Conservation (phyloP, 331 rosid species). For the Phaseolus coccineus region DNA sequence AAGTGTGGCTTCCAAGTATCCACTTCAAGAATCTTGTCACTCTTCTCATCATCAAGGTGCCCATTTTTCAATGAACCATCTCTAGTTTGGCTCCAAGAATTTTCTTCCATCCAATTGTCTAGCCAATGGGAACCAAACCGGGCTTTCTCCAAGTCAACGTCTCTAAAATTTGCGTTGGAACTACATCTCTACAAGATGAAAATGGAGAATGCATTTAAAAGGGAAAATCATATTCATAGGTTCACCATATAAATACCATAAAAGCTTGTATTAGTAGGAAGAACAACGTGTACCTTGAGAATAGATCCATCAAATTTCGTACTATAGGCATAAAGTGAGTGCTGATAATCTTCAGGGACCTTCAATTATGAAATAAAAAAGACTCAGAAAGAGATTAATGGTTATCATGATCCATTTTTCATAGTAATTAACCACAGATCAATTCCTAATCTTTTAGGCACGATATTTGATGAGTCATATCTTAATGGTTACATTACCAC, state of each 20-base stretch:
- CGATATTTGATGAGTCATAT: neutral
- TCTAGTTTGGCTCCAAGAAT: conserved; percentile 50
- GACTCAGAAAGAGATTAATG: conserved; percentile 5
- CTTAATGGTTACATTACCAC: neutral
- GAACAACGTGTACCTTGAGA: conserved; percentile 67
- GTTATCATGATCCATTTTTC: conserved; percentile 17
- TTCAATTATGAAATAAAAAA: conserved; percentile 32
- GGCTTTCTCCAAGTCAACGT: conserved; percentile 54
- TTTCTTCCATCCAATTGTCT: conserved; percentile 95
- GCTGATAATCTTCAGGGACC: conserved; percentile 64
- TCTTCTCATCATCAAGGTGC: conserved; percentile 64
- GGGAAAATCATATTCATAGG: neutral
- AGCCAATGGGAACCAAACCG: conserved; percentile 66
- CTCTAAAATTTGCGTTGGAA: conserved; percentile 74
- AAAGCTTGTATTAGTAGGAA: neutral
- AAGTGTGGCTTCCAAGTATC: conserved; percentile 96
- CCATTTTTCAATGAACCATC: conserved; percentile 53
- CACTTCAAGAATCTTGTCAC: conserved; percentile 94
- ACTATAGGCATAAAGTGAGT: conserved; percentile 55
- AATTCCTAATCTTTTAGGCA: conserved; percentile 19
- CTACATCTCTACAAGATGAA: conserved; percentile 71
- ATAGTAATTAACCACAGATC: conserved; percentile 1
- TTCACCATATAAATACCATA: neutral
- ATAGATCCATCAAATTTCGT: conserved; percentile 69
- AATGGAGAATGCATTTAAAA: conserved; percentile 28